Conservation (phyloP, 345 rosid species). For the Balakata baccata region DNA sequence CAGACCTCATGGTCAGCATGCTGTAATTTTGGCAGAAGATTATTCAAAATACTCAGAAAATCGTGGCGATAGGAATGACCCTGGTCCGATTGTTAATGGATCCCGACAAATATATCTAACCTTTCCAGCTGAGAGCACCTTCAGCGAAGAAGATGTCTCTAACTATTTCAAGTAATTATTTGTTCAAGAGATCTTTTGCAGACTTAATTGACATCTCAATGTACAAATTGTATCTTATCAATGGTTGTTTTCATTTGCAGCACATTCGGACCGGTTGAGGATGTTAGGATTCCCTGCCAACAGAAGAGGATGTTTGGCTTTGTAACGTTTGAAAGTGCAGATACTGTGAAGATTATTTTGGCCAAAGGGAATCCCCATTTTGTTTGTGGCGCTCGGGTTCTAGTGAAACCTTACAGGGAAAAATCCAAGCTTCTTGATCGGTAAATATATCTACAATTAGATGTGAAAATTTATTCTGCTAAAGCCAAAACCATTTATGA, state of each 20-base stretch:
- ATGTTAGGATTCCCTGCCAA: conserved; percentile 71
- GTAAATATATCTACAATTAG: conserved; percentile 20
- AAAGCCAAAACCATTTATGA: no score
- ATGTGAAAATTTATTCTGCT: no score
- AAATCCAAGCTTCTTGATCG: conserved; percentile 55
- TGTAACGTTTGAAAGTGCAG: conserved; percentile 55
- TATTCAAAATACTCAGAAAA: conserved; percentile 42
- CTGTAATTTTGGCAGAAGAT: conserved; percentile 59
- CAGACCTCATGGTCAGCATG: conserved; percentile 81
- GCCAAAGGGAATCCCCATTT: conserved; percentile 69
- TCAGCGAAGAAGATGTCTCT: conserved; percentile 63
- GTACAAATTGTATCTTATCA: not conserved
- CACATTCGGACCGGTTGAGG: conserved; percentile 58
- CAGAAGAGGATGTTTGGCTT: conserved; percentile 71
- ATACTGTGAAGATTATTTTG: conserved; percentile 52
- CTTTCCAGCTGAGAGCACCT: conserved; percentile 63
- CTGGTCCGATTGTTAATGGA: conserved; percentile 43
- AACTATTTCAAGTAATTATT: conserved; percentile 49
- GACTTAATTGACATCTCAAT: conserved; percentile 1
- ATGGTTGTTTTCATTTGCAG: conserved; percentile 29
- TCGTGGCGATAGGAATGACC: conserved; percentile 42
- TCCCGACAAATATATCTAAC: conserved; percentile 65
- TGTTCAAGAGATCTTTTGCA: not conserved
- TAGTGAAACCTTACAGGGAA: conserved; percentile 71
- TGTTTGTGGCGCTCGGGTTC: conserved; percentile 67